phyloP scores from a whole-genome alignment of 2,329 filamentous ascomycete genomes.

The Claviceps pazoutovae region DNA sequence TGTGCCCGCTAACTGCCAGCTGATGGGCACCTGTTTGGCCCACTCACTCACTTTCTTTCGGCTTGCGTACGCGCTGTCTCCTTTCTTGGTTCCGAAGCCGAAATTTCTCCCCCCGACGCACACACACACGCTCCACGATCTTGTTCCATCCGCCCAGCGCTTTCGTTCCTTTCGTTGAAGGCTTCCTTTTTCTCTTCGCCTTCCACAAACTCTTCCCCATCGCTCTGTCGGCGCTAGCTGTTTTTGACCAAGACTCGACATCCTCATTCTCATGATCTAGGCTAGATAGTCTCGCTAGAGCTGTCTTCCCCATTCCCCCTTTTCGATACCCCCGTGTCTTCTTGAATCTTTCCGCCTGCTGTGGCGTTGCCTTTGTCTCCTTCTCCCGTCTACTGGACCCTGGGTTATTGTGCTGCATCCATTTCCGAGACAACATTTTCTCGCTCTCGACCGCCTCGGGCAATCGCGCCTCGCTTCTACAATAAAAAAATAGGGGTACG shows the following conservation, averaged over 20 bases:
- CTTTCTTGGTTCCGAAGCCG: slow-evolving; percentile 10
- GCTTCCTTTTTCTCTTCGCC: slow-evolving; percentile 4
- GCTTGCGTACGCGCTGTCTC: slow-evolving; percentile 6
- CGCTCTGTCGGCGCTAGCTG: slow-evolving; percentile 2
- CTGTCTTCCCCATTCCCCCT: slow-evolving; percentile 1
- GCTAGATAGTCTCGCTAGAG: slow-evolving; percentile 2
- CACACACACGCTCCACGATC: slow-evolving; percentile 7
- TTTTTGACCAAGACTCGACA: not conserved
- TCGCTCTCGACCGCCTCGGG: not conserved
- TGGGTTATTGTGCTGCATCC: slow-evolving; percentile 1
- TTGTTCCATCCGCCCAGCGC: slow-evolving; percentile 8
- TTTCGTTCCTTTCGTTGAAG: slow-evolving; percentile 5
- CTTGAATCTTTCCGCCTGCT: slow-evolving; percentile 6
- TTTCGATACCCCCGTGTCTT: slow-evolving; percentile 9
- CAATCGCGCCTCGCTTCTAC: not conserved
- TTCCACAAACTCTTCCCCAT: not conserved
- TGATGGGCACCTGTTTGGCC: slow-evolving; percentile 5
- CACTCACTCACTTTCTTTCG: slow-evolving; percentile 6
- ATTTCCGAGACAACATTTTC: not conserved
- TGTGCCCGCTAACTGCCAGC: not conserved
- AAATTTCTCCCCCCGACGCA: slow-evolving; percentile 10
- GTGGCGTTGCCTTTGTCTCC: slow-evolving; percentile 7
- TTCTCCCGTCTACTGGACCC: slow-evolving; percentile 1
- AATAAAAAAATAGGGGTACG: not conserved
- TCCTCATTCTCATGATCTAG: not conserved